These are phyloP conservation scores for Populus hybrid DNA, from an alignment of 441 rosid species.

Conservation along the genomic window DNA sequence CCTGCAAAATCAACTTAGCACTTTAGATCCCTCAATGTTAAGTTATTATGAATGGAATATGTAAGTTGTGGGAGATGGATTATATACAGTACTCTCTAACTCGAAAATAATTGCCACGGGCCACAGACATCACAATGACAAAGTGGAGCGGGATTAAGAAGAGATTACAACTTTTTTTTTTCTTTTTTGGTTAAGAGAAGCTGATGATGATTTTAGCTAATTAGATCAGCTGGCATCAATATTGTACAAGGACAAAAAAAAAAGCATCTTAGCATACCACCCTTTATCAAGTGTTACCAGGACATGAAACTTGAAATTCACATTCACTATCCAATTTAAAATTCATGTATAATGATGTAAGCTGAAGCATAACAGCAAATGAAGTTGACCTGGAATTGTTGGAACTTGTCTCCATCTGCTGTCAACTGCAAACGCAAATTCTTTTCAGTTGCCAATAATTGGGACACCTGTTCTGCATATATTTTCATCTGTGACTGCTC, in stretches of 20 bases:
- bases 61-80: background rate
- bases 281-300: background rate
- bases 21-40: constrained; percentile 7
- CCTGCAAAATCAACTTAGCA: constrained; percentile 46
- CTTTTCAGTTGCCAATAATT: constrained; percentile 80
- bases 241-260: background rate
- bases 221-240: background rate
- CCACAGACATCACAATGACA: background rate
- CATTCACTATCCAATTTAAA: background rate
- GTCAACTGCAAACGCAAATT: constrained; percentile 75
- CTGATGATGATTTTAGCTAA: background rate
- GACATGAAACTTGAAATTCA: background rate
- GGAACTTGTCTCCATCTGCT: constrained; percentile 91
- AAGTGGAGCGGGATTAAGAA: background rate
- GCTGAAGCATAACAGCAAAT: background rate
- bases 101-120: background rate
- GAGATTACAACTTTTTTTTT: no score
- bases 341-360: background rate
- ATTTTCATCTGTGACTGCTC: constrained; percentile 88
- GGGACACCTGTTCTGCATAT: constrained; percentile 86
- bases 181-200: background rate
- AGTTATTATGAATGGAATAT: background rate
- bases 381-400: constrained; percentile 78
- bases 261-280: background rate
- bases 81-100: background rate